These are phyloP conservation scores for Fusarium nodosum DNA, from an alignment of 2,329 filamentous ascomycete species.

Conservation along the genomic window DNA sequence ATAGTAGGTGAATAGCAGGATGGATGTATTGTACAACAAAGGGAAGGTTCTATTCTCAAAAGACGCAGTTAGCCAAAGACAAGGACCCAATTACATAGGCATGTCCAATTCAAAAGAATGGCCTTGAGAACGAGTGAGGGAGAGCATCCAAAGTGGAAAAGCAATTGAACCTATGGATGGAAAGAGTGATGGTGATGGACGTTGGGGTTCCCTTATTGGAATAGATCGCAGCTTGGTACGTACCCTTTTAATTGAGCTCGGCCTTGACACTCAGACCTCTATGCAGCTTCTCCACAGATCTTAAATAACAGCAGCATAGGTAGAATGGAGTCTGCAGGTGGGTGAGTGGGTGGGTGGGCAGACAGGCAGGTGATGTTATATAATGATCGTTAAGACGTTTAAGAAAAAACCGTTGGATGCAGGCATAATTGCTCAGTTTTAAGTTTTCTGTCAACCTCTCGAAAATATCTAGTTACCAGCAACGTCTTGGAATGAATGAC, in stretches of 20 bases:
- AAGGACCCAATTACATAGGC: constrained; percentile 20
- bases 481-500: constrained; percentile 19
- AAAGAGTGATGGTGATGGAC: constrained; percentile 36
- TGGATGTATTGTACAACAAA: constrained; percentile 9
- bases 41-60: constrained; percentile 24
- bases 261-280: constrained; percentile 23
- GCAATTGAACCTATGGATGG: constrained; percentile 11
- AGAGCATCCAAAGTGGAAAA: constrained; percentile 30
- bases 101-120: constrained; percentile 19
- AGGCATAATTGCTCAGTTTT: constrained; percentile 10
- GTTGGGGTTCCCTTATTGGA: constrained; percentile 34
- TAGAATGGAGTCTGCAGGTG: background rate
- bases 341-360: background rate
- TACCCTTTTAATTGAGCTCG: constrained; percentile 40
- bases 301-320: constrained; percentile 1
- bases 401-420: background rate
- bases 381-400: background rate
- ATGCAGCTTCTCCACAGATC: constrained; percentile 25
- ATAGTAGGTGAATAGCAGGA: background rate
- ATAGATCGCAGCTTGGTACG: constrained; percentile 28
- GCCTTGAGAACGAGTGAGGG: constrained; percentile 13
- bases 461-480: constrained; percentile 1
- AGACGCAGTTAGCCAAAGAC: constrained; percentile 28
- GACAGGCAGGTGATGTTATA: background rate
- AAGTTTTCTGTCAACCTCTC: background rate